Evolutionary conservation across 805 yeast genomes (phyloP).

Genomic region (Saturnispora zaruensis): DNA sequence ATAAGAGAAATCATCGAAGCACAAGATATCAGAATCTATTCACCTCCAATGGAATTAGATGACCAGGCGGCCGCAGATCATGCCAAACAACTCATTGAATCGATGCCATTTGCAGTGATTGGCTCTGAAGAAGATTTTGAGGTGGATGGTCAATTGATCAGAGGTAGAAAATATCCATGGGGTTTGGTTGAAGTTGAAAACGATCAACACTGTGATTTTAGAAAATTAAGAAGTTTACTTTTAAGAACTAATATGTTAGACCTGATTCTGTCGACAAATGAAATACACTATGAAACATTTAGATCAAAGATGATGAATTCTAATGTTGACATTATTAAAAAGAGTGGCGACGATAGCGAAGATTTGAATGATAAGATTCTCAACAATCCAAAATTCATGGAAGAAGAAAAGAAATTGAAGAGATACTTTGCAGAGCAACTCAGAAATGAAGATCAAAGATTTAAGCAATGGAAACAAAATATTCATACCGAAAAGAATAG

Average conservation of each 20-base stretch:
- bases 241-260: slow-evolving; percentile 81
- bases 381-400: slow-evolving; percentile 85
- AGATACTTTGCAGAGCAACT: slow-evolving; percentile 94
- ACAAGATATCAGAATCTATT: slow-evolving; percentile 74
- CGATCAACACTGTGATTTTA: slow-evolving; percentile 77
- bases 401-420: slow-evolving; percentile 91
- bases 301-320: slow-evolving; percentile 62
- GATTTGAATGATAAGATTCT: slow-evolving; percentile 33
- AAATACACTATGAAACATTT: slow-evolving; percentile 70
- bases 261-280: slow-evolving; percentile 70
- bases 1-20: slow-evolving; percentile 77
- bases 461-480: slow-evolving; percentile 97
- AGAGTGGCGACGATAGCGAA: slow-evolving; percentile 13
- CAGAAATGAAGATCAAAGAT: slow-evolving; percentile 92
- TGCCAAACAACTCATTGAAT: slow-evolving; percentile 68
- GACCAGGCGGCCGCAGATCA: slow-evolving; percentile 74
- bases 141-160: slow-evolving; percentile 53
- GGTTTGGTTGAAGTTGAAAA: slow-evolving; percentile 84
- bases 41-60: slow-evolving; percentile 72
- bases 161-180: slow-evolving; percentile 87
- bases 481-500: slow-evolving; percentile 92
- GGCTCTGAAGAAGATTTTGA: slow-evolving; percentile 70
- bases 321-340: slow-evolving; percentile 16
- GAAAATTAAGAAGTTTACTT: slow-evolving; percentile 67
- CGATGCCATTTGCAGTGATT: slow-evolving; percentile 82